Percentiles rank a stretch among this genome's conserved stretches.
Conservation (phyloP, 371 early-diverging fungal genomes). For the Actinomortierella ambigua region DNA sequence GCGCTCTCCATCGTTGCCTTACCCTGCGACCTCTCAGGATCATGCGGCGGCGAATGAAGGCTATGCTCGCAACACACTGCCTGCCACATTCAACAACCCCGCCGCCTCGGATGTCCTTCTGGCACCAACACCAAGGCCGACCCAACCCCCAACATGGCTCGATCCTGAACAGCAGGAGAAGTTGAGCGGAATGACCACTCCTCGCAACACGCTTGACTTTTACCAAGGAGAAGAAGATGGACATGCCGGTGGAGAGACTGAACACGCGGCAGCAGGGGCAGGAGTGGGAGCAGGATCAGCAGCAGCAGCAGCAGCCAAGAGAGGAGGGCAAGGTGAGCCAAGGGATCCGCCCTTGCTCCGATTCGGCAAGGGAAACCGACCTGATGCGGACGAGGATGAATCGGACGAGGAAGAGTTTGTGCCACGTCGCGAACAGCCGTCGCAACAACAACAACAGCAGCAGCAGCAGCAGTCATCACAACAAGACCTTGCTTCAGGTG, state of each 20-base stretch:
- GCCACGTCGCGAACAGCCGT: slow-evolving; percentile 6
- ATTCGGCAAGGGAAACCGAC: slow-evolving; percentile 40
- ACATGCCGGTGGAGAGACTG: no score
- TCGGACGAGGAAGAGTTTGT: slow-evolving; percentile 38
- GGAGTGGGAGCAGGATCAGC: slow-evolving; percentile 7
- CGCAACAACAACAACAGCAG: not conserved
- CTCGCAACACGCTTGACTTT: no score
- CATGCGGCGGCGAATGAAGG: slow-evolving; percentile 6
- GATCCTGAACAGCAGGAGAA: slow-evolving; percentile 5
- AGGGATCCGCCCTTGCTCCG: slow-evolving; percentile 24
- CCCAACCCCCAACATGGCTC: slow-evolving; percentile 39
- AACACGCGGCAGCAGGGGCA: slow-evolving; percentile 16
- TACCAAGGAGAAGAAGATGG: no score
- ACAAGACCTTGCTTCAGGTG: no score
- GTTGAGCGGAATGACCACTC: not conserved
- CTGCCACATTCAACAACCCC: slow-evolving; percentile 28
- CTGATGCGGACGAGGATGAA: slow-evolving; percentile 35
- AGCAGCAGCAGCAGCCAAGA: not conserved
- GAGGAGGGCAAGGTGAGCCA: slow-evolving; percentile 12
- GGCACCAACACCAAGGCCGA: slow-evolving; percentile 38
- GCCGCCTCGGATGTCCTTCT: slow-evolving; percentile 26
- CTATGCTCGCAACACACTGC: slow-evolving; percentile 23
- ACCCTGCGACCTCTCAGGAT: slow-evolving; percentile 29
- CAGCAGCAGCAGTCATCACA: not conserved
- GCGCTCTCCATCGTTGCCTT: slow-evolving; percentile 28